A percentile compares a stretch with the other conserved stretches of the same genome.
Evolutionary conservation across 352 stramenopile species (phyloP).

Genomic region (Phytophthora tubulina): DNA sequence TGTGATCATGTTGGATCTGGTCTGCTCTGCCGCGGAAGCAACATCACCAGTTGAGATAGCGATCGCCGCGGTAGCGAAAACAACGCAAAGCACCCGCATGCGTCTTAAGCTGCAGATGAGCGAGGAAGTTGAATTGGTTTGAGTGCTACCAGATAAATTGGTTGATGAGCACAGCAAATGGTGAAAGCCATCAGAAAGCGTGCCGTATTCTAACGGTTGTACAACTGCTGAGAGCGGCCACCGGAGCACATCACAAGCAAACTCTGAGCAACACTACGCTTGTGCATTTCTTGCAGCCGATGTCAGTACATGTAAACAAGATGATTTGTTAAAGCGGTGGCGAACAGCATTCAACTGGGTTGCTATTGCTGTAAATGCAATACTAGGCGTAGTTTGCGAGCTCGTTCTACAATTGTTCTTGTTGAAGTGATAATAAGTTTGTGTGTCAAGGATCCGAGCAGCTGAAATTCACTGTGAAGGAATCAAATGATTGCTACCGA

Average conservation of each 20-base stretch:
- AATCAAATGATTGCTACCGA: too few species aligned
- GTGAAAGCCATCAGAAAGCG: too few species aligned
- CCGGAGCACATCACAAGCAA: slow-evolving; percentile 10
- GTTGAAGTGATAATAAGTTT: too few species aligned
- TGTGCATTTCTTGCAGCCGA: not conserved
- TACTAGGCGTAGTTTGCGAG: too few species aligned
- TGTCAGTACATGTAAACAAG: not conserved
- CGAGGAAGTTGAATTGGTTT: not conserved
- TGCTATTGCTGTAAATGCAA: too few species aligned
- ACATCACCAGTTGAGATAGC: not conserved
- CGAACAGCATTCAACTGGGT: too few species aligned
- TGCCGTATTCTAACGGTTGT: too few species aligned
- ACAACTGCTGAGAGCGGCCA: slow-evolving; percentile 11
- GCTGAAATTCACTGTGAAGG: too few species aligned
- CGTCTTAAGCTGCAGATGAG: not conserved
- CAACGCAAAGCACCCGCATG: not conserved
- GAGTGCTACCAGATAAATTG: not conserved
- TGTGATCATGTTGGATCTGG: not conserved
- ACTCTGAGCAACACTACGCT: slow-evolving; percentile 5
- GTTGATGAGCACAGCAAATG: not conserved
- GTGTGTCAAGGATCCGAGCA: too few species aligned
- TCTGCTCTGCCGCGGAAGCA: not conserved
- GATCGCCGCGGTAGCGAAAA: not conserved
- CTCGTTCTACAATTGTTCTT: too few species aligned
- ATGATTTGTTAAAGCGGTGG: too few species aligned